Conservation (phyloP, 1,139 yeast genomes). For the Suzukiozyma palmioleophila region DNA sequence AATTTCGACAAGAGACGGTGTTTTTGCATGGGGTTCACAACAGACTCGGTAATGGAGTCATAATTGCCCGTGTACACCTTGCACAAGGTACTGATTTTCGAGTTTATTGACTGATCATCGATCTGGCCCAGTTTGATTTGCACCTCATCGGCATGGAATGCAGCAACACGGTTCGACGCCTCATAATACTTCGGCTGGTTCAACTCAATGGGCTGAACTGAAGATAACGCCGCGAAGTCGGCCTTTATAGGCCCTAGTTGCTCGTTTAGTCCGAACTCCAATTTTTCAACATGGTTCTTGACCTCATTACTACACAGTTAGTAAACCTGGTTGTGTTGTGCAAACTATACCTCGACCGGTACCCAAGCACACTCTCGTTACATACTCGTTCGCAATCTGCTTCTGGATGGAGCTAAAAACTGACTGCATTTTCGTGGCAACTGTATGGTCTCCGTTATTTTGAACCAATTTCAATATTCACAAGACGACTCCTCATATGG, state of each 20-base stretch:
- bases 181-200: background rate
- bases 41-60: conserved; percentile 7
- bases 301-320: conserved; percentile 3
- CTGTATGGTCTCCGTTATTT: too few relatives aligned
- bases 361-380: background rate
- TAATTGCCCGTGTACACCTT: conserved; percentile 4
- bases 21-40: conserved; percentile 16
- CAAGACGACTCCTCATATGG: too few relatives aligned
- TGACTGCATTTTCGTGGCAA: background rate
- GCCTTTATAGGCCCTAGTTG: conserved; percentile 1
- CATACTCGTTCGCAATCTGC: conserved; percentile 5
- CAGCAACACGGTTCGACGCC: background rate
- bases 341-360: too few relatives aligned
- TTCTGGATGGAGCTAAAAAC: conserved; percentile 4
- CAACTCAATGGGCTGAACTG: conserved; percentile 3
- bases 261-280: conserved; percentile 4
- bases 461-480: too few relatives aligned
- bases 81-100: background rate
- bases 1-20: conserved; percentile 18
- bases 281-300: background rate
- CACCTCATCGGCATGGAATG: conserved; percentile 1
- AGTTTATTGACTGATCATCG: background rate
- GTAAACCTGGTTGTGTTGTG: background rate
- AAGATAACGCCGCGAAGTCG: background rate
- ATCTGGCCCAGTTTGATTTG: background rate